Base-by-base conservation (phyloP, 1,284 basidiomycete genomes). In the Ganoderma lucidum region DNA sequence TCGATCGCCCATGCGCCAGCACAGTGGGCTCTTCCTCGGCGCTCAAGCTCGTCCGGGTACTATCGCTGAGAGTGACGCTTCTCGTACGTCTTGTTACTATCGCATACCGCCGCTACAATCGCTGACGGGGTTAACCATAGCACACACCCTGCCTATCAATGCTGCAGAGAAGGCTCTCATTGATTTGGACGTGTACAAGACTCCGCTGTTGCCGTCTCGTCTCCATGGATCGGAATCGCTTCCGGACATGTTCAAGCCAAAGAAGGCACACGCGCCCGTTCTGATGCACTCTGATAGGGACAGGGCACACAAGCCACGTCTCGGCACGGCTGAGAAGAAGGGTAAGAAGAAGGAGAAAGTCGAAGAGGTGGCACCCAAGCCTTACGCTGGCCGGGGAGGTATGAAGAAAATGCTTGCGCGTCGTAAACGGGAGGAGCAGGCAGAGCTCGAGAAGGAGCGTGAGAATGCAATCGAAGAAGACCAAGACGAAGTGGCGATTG, bases 171-270 rank as follows among this genome's bases (percentile, higher is more conserved):
- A 86, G 70, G 88, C 88, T 28, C 83, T 93, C 5, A 87, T 89
- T 63, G 89, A 91, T 72, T 80, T 93, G 53, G 92, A 93, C 71
- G 84, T 90, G 48, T 93, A 93, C 81, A 91, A 89, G 80, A 93
- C 90, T 0, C 92, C 92, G 9, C 83, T 93, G 60, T 75, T 93
- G 9, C 91, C 92, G 5, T 89, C 90, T 53, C 88, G 90, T 23
- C 82, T 93, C 66, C 88, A 88, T 66, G 85, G 81, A 14, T 81
- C 85, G 19, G 78, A 81, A 8, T 80, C 81, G 12, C 82, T 87
- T 58, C 89, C 90, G 9, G 88, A 90, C 69, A 87, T 92, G 80
- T 92, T 93, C 80, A 83, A 87, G 72, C 83, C 86, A 28, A 88
- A 87, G 73, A 87, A 88, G 70, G 78, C 80, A 17, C 85, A 85